Base-by-base conservation (phyloP, 495 filamentous ascomycete species). In the Aspergillus cavernicola region DNA sequence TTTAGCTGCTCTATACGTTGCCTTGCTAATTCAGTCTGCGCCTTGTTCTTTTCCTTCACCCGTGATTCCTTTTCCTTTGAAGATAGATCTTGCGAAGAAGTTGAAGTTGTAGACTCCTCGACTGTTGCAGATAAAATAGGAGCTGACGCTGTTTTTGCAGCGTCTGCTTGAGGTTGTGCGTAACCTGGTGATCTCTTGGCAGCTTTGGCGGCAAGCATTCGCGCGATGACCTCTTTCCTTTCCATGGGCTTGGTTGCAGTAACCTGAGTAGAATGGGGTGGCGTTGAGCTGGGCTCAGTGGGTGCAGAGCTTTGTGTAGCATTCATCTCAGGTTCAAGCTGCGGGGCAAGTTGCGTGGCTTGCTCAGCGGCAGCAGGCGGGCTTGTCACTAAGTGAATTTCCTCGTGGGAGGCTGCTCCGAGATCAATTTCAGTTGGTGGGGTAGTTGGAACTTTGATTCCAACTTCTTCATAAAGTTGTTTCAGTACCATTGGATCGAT, bases 161-260 rank as follows among this genome's bases (percentile, higher is more conserved):
- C 19, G 39, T 56, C 55, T 38, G 58, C 16, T 50, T 59, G 63
- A 18, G 49, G 24, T 41, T 58, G 59, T 35, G 42, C 36, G 44
- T 57, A 56, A 33, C 59, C 31, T 22, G 60, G 52, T 33, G 60
- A 57, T 53, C 52, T 48, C 57, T 63, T 68, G 36, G 71, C 71
- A 56, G 74, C 73, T 53, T 78, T 80, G 1, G 70, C 85, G 33
- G 88, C 87, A 42, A 88, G 75, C 62, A 89, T 81, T 37, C 82
- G 79, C 15, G 87, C 86, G 59, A 89, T 88, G 35, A 88, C 79
- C 54, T 90, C 86, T 56, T 90, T 90, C 24, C 88, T 78, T 58
- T 89, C 85, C 59, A 89, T 72, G 7, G 81, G 76, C 56, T 81
- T 83, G 4, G 52, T 55, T 6, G 59, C 16, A 2, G 63, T 58